These are phyloP conservation scores for Madurella mycetomatis DNA, from an alignment of 2,329 filamentous ascomycete genomes.

Conservation along the genomic window DNA sequence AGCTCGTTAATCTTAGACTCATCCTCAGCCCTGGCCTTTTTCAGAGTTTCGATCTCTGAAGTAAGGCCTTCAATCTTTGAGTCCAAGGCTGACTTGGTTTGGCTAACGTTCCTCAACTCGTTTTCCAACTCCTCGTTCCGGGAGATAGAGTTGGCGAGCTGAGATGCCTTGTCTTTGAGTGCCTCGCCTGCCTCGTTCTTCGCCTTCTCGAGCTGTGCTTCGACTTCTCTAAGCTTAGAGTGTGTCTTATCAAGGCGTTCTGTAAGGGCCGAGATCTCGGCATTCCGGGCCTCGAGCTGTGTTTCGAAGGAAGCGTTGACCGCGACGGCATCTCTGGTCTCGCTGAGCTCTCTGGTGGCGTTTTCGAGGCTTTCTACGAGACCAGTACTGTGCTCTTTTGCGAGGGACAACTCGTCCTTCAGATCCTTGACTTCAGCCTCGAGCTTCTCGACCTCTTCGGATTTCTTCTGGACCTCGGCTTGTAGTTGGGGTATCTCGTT, in stretches of 20 bases:
- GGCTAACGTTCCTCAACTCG: slow-evolving; percentile 34
- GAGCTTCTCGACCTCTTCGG: slow-evolving; percentile 66
- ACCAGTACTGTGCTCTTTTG: slow-evolving; percentile 65
- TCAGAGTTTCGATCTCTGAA: slow-evolving; percentile 40
- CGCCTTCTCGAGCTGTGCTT: slow-evolving; percentile 34
- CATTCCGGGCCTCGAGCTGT: slow-evolving; percentile 45
- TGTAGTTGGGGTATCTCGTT: slow-evolving; percentile 81
- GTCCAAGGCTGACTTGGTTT: slow-evolving; percentile 40
- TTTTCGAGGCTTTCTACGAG: slow-evolving; percentile 64
- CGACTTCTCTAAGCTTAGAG: slow-evolving; percentile 41
- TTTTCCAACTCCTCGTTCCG: slow-evolving; percentile 37
- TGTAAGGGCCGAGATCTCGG: slow-evolving; percentile 47
- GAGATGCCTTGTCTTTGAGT: slow-evolving; percentile 33
- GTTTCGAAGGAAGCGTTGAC: slow-evolving; percentile 45
- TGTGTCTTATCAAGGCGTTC: slow-evolving; percentile 43
- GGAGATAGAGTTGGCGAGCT: slow-evolving; percentile 35
- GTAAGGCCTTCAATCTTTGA: slow-evolving; percentile 43
- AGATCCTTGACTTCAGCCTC: slow-evolving; percentile 64
- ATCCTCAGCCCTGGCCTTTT: slow-evolving; percentile 36
- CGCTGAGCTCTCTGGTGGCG: slow-evolving; percentile 58
- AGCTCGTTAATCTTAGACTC: slow-evolving; percentile 41
- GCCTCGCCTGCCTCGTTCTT: slow-evolving; percentile 28
- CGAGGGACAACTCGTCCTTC: slow-evolving; percentile 64
- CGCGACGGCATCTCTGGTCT: slow-evolving; percentile 39
- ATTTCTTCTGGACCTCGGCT: slow-evolving; percentile 64